phyloP scores from a whole-genome alignment of 805 yeast genomes.

The Schizosaccharomyces octosporus region DNA sequence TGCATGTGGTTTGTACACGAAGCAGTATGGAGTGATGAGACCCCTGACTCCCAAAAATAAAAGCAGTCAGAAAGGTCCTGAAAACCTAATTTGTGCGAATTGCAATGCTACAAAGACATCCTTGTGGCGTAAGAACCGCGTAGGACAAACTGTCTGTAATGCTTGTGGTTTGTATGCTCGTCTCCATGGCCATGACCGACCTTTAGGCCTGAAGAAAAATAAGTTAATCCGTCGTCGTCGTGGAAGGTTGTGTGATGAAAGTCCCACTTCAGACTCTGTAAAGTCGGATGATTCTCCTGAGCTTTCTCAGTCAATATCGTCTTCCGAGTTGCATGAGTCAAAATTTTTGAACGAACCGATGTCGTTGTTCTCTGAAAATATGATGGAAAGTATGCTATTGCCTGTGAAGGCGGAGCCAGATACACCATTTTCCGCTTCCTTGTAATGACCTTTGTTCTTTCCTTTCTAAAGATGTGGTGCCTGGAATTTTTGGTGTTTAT shows the following conservation, averaged over 20 bases:
- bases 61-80: constrained; percentile 17
- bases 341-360: no score
- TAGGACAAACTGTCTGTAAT: constrained; percentile 64
- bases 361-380: no score
- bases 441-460: no score
- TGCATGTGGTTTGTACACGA: constrained; percentile 72
- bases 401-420: no score
- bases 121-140: constrained; percentile 64
- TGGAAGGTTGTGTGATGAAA: neutral
- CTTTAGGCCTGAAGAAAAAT: constrained; percentile 44
- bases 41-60: constrained; percentile 24
- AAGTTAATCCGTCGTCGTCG: constrained; percentile 40
- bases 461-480: no score
- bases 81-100: constrained; percentile 36
- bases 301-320: no score
- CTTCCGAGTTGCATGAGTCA: no score
- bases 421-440: no score
- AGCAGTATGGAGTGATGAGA: constrained; percentile 33
- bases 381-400: no score
- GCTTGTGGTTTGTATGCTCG: constrained; percentile 62
- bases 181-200: constrained; percentile 54
- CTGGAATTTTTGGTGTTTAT: no score
- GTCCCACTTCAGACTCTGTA: no score
- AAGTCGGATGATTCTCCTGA: no score
- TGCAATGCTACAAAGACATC: constrained; percentile 73